Evolutionary conservation across 371 early-diverging fungal species (phyloP).

Genomic region (Rozella allomycis): DNA sequence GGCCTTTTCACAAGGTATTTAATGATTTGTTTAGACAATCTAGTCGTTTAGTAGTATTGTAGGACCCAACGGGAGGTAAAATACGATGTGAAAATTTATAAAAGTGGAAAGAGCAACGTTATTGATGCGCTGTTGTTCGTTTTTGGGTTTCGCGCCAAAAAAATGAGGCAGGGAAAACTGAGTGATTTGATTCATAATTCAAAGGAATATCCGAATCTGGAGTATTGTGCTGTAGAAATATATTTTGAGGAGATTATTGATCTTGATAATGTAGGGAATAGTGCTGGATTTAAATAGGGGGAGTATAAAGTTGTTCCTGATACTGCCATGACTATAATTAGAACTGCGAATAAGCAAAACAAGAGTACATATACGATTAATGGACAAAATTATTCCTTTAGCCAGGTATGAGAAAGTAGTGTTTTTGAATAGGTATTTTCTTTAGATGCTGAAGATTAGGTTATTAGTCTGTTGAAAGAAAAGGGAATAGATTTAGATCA

Average conservation of each 20-base stretch:
- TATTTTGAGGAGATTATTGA: constrained; percentile 80
- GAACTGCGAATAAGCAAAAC: constrained; percentile 51
- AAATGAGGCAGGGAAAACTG: constrained; percentile 91
- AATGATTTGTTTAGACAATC: background rate
- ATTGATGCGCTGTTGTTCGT: constrained; percentile 98
- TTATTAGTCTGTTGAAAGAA: constrained; percentile 56
- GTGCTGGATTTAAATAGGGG: background rate
- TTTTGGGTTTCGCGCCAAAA: constrained; percentile 97
- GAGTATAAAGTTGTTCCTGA: constrained; percentile 38
- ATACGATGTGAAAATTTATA: no score
- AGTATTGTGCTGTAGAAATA: constrained; percentile 73
- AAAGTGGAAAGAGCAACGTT: constrained; percentile 97
- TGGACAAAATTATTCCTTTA: constrained; percentile 40
- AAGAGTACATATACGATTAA: constrained; percentile 61
- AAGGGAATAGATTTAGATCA: constrained; percentile 95
- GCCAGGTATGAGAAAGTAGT: no score
- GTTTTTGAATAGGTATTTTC: no score
- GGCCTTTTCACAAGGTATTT: constrained; percentile 88
- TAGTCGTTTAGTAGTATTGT: constrained; percentile 69
- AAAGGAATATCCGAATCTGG: constrained; percentile 38
- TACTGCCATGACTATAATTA: constrained; percentile 51
- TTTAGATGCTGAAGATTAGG: no score
- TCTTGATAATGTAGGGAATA: constrained; percentile 23
- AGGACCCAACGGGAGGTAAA: constrained; percentile 99
- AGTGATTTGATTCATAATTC: constrained; percentile 94